Percentiles rank a stretch among this genome's conserved stretches.
phyloP scores from a whole-genome alignment of 768 basidiomycete species.

The Tricholoma sp. region DNA sequence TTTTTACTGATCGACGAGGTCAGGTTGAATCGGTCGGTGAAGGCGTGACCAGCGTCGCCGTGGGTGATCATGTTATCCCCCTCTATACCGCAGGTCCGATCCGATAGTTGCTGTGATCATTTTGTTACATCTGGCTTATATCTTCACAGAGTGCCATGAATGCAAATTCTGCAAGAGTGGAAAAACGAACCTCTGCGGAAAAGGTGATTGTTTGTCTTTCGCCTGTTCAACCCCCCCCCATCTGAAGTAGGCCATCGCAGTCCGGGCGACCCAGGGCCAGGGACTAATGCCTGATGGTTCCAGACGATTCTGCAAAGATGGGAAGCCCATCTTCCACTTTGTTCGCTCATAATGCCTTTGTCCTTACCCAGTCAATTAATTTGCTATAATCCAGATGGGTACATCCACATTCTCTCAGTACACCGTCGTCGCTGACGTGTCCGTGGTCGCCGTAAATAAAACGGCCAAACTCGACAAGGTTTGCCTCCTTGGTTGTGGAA shows the following conservation, averaged over 20 bases:
- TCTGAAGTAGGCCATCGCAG: conserved; percentile 31
- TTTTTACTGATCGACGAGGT: conserved; percentile 10
- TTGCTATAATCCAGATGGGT: conserved; percentile 70
- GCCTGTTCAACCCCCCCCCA: background rate
- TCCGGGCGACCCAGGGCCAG: conserved; percentile 89
- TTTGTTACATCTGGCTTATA: background rate
- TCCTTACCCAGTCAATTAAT: background rate
- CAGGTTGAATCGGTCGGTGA: conserved; percentile 97
- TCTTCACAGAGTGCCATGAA: conserved; percentile 71
- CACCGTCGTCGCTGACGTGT: conserved; percentile 96
- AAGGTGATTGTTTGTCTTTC: conserved; percentile 44
- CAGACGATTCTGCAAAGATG: conserved; percentile 84
- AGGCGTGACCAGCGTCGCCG: conserved; percentile 71
- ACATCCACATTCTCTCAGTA: conserved; percentile 99
- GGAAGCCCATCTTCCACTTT: conserved; percentile 86
- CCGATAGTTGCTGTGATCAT: background rate
- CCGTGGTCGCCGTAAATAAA: conserved; percentile 85
- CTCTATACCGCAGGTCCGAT: conserved; percentile 86
- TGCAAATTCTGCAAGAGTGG: conserved; percentile 99
- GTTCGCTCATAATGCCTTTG: conserved; percentile 41
- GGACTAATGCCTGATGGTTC: conserved; percentile 93
- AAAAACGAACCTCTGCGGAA: conserved; percentile 98
- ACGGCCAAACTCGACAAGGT: conserved; percentile 90
- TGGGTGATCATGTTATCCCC: conserved; percentile 97
- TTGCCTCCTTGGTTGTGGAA: conserved; percentile 95